Evolutionary conservation across 371 early-diverging fungal species (phyloP), one percentile per base, ranked within the genome.

Genomic region (Zancudomyces culisetae): DNA sequence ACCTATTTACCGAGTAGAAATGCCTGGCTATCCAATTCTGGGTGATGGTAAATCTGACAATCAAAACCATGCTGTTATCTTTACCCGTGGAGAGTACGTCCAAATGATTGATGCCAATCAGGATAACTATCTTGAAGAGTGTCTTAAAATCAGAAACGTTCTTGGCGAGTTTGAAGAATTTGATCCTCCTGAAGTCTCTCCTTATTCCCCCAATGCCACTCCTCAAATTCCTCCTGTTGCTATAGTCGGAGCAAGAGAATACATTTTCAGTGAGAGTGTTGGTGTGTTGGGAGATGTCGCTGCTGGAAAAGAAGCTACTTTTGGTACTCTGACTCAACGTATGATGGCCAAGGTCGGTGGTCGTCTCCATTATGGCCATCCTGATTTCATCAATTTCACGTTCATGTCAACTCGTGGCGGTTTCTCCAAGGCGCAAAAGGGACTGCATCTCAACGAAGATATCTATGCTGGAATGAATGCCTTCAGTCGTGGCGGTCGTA

Each of bases 41-140:
- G 90, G 91, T 26, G 90, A 90, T 61, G 89, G 89, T 55, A 87
- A 88, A 68, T 79, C 87, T 0, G 89, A 88, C 61, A 88, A 90
- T 60, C 89, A 91, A 64, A 90, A 90, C 61, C 81, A 81, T 53
- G 75, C 85, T 21, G 71, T 89, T 41, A 78, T 87, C 51, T 91
- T 81, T 54, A 77, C 78, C 27, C 83, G 91, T 22, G 91, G 89
- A 45, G 87, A 87, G 61, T 83, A 83, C 47, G 45, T 83, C 30
- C 85, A 87, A 66, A 62, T 91, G 24, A 72, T 91, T 27, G 91
- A 90, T 60, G 87, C 90, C 22, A 91, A 91, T 57, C 88, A 89
- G 69, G 91, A 91, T 62, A 82, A 90, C 62, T 90, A 90, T 57
- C 71, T 85, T 13, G 85, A 85, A 55, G 90, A 91, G 68, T 77